Conservation (phyloP, 805 yeast species). For the Candida ulmi region DNA sequence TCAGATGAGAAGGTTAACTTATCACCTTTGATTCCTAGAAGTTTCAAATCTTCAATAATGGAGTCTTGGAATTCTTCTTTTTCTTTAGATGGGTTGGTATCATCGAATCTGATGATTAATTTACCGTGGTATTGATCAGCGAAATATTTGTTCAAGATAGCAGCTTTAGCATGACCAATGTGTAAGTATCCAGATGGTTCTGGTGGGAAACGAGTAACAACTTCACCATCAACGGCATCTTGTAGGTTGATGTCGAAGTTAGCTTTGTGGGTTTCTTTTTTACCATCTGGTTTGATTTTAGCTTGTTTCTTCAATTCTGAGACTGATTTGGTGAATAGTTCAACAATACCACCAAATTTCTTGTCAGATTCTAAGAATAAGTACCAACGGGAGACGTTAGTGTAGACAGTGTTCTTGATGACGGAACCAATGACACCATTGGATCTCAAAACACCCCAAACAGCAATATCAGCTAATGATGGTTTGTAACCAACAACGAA, state of each 20-base stretch:
- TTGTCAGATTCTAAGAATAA: slow-evolving; percentile 61
- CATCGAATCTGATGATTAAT: slow-evolving; percentile 94
- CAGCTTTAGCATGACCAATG: slow-evolving; percentile 99
- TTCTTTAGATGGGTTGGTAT: slow-evolving; percentile 97
- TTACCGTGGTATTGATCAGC: slow-evolving; percentile 96
- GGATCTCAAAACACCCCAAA: slow-evolving; percentile 93
- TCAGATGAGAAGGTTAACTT: slow-evolving; percentile 84
- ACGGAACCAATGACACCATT: slow-evolving; percentile 91
- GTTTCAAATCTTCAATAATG: slow-evolving; percentile 83
- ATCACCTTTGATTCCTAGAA: slow-evolving; percentile 93
- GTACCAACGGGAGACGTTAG: slow-evolving; percentile 93
- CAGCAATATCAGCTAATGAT: slow-evolving; percentile 75
- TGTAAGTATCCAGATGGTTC: slow-evolving; percentile 99
- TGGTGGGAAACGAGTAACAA: slow-evolving; percentile 98
- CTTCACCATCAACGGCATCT: slow-evolving; percentile 89
- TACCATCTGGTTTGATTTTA: slow-evolving; percentile 45
- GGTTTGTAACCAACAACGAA: slow-evolving; percentile 63
- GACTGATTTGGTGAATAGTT: slow-evolving; percentile 59
- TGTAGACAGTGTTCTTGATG: slow-evolving; percentile 75
- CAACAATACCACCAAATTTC: slow-evolving; percentile 66
- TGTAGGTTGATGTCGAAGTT: slow-evolving; percentile 90
- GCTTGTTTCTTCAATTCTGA: slow-evolving; percentile 69
- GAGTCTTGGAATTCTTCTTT: slow-evolving; percentile 92
- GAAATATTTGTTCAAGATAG: slow-evolving; percentile 91
- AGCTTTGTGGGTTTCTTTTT: slow-evolving; percentile 87